Conservation (phyloP, 352 stramenopile genomes). For the Thalassiosira hispida region DNA sequence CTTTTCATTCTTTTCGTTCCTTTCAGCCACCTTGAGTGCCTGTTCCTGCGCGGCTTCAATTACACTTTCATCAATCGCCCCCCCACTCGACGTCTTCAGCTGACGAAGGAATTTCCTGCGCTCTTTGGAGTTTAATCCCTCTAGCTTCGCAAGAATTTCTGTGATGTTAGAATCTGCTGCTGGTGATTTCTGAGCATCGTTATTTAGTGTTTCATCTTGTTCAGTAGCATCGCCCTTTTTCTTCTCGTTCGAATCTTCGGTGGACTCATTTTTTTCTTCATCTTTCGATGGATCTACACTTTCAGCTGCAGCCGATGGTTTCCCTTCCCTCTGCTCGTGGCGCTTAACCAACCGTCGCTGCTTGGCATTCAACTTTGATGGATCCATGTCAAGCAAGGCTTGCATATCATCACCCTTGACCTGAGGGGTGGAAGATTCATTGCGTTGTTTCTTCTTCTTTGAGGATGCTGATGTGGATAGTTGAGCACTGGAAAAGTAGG, state of each 20-base stretch:
- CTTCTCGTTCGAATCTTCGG: background rate
- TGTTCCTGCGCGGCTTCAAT: slow-evolving; percentile 41
- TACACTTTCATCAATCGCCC: slow-evolving; percentile 26
- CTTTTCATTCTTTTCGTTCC: slow-evolving; percentile 53
- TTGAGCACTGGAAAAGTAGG: slow-evolving; percentile 24
- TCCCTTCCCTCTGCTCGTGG: slow-evolving; percentile 72
- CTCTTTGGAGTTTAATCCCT: slow-evolving; percentile 81
- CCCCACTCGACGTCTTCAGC: slow-evolving; percentile 30
- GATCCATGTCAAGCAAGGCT: slow-evolving; percentile 88
- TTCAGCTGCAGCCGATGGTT: background rate
- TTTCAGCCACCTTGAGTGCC: slow-evolving; percentile 43
- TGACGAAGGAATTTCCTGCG: slow-evolving; percentile 72
- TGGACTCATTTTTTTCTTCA: background rate
- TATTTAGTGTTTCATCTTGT: background rate
- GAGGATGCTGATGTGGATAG: slow-evolving; percentile 16
- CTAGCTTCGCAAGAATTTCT: slow-evolving; percentile 60
- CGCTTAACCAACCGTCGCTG: slow-evolving; percentile 91
- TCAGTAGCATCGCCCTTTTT: background rate
- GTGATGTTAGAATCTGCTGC: slow-evolving; percentile 10
- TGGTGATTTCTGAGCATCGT: background rate
- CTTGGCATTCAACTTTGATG: slow-evolving; percentile 88
- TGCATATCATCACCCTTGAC: slow-evolving; percentile 87
- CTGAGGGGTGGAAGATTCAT: slow-evolving; percentile 78
- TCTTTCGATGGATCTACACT: slow-evolving; percentile 1
- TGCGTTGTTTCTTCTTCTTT: slow-evolving; percentile 30